Base-by-base conservation (phyloP, 202 grass and related monocot species). In the Cymbopogon flexuosus region DNA sequence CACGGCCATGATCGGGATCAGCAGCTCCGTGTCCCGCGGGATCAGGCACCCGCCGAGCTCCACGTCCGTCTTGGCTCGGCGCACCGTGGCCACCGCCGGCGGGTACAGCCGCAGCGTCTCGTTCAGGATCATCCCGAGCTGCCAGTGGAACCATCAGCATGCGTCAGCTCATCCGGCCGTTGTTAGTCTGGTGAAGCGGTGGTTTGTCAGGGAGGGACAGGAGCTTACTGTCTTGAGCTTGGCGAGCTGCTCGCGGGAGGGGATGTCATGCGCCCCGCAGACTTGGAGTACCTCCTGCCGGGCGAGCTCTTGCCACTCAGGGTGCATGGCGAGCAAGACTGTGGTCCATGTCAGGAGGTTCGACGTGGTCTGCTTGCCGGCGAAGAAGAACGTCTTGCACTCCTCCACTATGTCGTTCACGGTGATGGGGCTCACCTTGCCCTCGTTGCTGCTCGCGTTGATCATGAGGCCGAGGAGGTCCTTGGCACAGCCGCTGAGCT, bases 301-400 rank as follows among this genome's bases (percentile, higher is more conserved):
- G 64, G 92, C 90, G 70, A 81, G 90, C 45, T 99, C 88, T 77
- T 99, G 96, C 96, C 96, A 99, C 72, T 93, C 93, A 3, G 96
- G 96, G 62, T 99, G 92, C 96, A 99, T 93, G 74, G 92, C 90
- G 29, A 99, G 92, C 64, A 99, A 37, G 19, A 99, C 96, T 2
- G 92, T 93, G 62, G 84, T 84, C 96, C 96, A 98, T 8, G 96
- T 98, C 87, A 98, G 84, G 12, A 98, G 92, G 77, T 98, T 98
- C 3, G 96, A 96, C 24, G 96, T 99, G 1, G 96, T 99, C 68
- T 99, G 96, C 88, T 99, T 99, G 22, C 96, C 96, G 35, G 96
- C 96, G 84, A 99, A 99, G 92, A 99, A 99, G 81, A 99, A 99
- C 0, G 96, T 99, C 85, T 99, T 99, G 92, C 96, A 95, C 80